Percentiles rank a stretch among this genome's conserved stretches.
Conservation (phyloP, 192 early-diverging fungal genomes). For the Coemansia sp. region DNA sequence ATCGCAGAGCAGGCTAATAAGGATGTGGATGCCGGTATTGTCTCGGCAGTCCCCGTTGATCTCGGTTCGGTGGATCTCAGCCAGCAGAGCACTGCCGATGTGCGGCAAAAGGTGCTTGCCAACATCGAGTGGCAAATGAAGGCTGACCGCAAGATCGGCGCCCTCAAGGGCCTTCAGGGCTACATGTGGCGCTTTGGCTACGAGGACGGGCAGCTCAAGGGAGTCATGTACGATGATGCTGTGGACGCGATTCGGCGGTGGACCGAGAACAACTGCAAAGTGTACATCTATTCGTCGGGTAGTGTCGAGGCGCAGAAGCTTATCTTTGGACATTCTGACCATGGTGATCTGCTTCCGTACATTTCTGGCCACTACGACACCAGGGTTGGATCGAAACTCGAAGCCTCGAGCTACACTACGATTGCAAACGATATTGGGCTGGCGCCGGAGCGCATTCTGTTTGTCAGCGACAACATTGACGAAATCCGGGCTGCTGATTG, state of each 20-base stretch:
- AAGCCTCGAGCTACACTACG: slow-evolving; percentile 64
- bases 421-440: slow-evolving; percentile 71
- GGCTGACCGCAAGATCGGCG: slow-evolving; percentile 84
- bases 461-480: slow-evolving; percentile 89
- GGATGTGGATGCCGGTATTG: slow-evolving; percentile 22
- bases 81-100: slow-evolving; percentile 13
- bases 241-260: slow-evolving; percentile 73
- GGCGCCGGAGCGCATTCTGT: slow-evolving; percentile 62
- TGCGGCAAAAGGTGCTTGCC: slow-evolving; percentile 21
- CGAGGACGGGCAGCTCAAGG: slow-evolving; percentile 68
- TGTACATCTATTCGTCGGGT: slow-evolving; percentile 97
- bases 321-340: slow-evolving; percentile 78
- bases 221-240: slow-evolving; percentile 86
- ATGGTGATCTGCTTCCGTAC: slow-evolving; percentile 73
- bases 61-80: slow-evolving; percentile 4
- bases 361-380: slow-evolving; percentile 94
- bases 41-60: slow-evolving; percentile 13
- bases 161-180: slow-evolving; percentile 90
- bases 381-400: slow-evolving; percentile 77
- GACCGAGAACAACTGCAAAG: slow-evolving; percentile 58
- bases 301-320: slow-evolving; percentile 93
- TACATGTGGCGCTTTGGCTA: slow-evolving; percentile 94
- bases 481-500: slow-evolving; percentile 77
- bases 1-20: slow-evolving; percentile 55
- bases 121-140: slow-evolving; percentile 86